Percentiles rank a stretch among this genome's conserved stretches.
phyloP scores from a whole-genome alignment of 2,329 filamentous ascomycete species.

The Paecilomyces fulvus region DNA sequence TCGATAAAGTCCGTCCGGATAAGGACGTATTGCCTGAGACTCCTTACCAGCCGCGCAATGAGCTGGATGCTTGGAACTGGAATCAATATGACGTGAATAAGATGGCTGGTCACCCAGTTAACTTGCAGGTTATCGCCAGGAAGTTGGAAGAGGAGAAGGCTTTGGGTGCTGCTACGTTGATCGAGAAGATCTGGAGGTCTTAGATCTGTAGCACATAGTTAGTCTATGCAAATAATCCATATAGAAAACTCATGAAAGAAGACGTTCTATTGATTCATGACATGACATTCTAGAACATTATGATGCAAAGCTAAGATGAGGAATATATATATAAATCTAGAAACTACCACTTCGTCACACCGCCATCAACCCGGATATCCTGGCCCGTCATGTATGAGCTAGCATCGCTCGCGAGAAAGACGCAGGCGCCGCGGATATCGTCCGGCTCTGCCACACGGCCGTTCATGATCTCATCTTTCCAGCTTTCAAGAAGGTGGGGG shows the following conservation, averaged over 20 bases:
- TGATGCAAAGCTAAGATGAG: no score
- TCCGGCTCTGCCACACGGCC: conserved; percentile 40
- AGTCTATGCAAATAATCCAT: neutral
- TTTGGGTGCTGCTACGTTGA: conserved; percentile 34
- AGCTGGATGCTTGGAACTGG: conserved; percentile 46
- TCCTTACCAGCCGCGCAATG: conserved; percentile 36
- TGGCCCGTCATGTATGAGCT: conserved; percentile 39
- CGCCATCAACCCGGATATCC: conserved; percentile 41
- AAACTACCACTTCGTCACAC: conserved; percentile 30
- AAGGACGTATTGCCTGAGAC: conserved; percentile 28
- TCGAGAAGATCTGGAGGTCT: conserved; percentile 19
- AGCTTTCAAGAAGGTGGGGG: conserved; percentile 39
- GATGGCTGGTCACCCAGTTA: conserved; percentile 41
- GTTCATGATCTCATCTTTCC: conserved; percentile 45
- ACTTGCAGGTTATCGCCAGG: conserved; percentile 45
- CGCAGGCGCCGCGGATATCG: conserved; percentile 42
- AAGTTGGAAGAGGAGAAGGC: conserved; percentile 50
- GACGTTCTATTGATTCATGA: no score
- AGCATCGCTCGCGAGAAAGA: conserved; percentile 42
- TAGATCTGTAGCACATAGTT: neutral
- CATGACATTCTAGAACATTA: no score
- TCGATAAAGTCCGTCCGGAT: conserved; percentile 38
- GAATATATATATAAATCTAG: conserved; percentile 1
- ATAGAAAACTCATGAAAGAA: no score
- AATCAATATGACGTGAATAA: conserved; percentile 36